A percentile compares a stretch with the other conserved stretches of the same genome.
These are phyloP conservation scores for Sistotremastrum suecicum DNA, from an alignment of 768 basidiomycete species.

Conservation along the genomic window DNA sequence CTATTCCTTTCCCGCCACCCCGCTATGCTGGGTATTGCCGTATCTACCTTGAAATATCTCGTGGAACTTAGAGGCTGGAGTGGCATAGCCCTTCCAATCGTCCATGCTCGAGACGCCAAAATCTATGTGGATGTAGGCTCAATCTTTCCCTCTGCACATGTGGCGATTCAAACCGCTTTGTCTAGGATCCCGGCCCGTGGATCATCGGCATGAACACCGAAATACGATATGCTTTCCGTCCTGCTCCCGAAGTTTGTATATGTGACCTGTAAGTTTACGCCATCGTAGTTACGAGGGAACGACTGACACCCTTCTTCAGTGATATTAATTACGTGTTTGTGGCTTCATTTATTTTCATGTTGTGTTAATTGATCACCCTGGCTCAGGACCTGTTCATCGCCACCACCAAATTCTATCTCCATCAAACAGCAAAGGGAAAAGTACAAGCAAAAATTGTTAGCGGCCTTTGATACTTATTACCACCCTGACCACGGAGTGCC, in stretches of 20 bases:
- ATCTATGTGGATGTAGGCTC: constrained; percentile 60
- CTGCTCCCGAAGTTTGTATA: constrained; percentile 71
- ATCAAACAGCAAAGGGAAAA: constrained; percentile 68
- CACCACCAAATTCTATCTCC: constrained; percentile 63
- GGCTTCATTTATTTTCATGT: constrained; percentile 9
- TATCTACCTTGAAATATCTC: constrained; percentile 82
- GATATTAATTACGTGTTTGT: constrained; percentile 70
- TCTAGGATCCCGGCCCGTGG: constrained; percentile 81
- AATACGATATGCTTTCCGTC: constrained; percentile 62
- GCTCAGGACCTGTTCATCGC: constrained; percentile 58
- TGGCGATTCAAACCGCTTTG: not conserved
- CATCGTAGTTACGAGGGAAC: not conserved
- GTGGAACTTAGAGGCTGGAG: constrained; percentile 90
- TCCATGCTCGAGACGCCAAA: constrained; percentile 81
- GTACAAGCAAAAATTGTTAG: constrained; percentile 56
- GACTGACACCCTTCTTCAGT: constrained; percentile 21
- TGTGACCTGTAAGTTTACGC: constrained; percentile 60
- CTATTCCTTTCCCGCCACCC: constrained; percentile 83
- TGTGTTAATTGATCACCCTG: constrained; percentile 8
- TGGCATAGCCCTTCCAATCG: constrained; percentile 69
- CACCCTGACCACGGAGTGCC: constrained; percentile 82
- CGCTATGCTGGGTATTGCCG: constrained; percentile 84
- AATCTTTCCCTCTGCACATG: not conserved
- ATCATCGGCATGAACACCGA: constrained; percentile 85
- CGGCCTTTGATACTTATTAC: constrained; percentile 75